Percentiles rank a stretch among this genome's conserved stretches.
phyloP scores from a whole-genome alignment of 192 early-diverging fungal species.

The Backusella parvicylindrica region DNA sequence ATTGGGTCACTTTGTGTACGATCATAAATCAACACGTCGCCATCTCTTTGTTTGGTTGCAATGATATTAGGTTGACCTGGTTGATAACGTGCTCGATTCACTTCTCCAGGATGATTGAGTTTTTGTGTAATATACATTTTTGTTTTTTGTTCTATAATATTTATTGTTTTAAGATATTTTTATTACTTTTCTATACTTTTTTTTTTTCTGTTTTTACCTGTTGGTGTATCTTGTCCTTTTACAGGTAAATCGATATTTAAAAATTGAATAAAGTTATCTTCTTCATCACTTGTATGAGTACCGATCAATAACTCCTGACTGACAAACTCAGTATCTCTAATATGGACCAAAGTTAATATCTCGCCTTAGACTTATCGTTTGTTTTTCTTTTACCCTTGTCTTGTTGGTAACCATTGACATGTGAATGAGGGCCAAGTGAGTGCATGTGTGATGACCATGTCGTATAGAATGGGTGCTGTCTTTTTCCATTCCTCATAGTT shows the following conservation, averaged over 20 bases:
- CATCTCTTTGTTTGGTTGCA: constrained; percentile 88
- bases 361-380: no score
- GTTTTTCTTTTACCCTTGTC: constrained; percentile 76
- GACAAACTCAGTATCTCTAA: constrained; percentile 81
- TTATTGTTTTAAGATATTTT: constrained; percentile 34
- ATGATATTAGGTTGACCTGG: constrained; percentile 92
- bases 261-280: constrained; percentile 93
- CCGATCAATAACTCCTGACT: constrained; percentile 88
- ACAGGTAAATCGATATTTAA: constrained; percentile 66
- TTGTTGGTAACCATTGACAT: constrained; percentile 94
- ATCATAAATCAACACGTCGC: constrained; percentile 93
- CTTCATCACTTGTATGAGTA: constrained; percentile 94
- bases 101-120: constrained; percentile 94
- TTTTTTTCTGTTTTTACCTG: constrained; percentile 43
- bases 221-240: constrained; percentile 68
- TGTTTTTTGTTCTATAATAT: constrained; percentile 54
- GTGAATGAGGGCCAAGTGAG: constrained; percentile 99
- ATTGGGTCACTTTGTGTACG: constrained; percentile 78
- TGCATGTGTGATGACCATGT: constrained; percentile 93
- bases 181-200: neutral
- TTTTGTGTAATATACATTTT: constrained; percentile 84
- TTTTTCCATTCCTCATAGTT: constrained; percentile 99
- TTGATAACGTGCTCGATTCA: constrained; percentile 97
- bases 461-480: constrained; percentile 96
- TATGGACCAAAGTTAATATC: neutral